Evolutionary conservation across 805 yeast species (phyloP).

Genomic region (Jamesozyma hellenica): DNA sequence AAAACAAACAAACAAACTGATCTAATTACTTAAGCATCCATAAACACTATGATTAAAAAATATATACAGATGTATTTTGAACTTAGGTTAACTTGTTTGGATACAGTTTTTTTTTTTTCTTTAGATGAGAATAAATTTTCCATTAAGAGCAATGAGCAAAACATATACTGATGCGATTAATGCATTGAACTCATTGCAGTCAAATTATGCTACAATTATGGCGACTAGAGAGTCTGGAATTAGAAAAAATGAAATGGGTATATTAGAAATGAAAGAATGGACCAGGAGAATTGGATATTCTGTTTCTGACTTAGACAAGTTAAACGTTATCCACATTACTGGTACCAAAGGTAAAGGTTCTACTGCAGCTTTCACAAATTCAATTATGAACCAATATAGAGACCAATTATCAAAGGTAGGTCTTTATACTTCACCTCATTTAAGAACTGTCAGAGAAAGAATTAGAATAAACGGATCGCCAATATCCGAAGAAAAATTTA

Average conservation of each 20-base stretch:
- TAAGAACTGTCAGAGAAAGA: conserved; percentile 86
- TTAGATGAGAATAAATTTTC: conserved; percentile 11
- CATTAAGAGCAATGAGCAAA: conserved; percentile 18
- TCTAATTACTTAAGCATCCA: too few relatives aligned
- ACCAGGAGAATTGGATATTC: conserved; percentile 56
- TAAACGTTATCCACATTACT: conserved; percentile 83
- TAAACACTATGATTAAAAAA: too few relatives aligned
- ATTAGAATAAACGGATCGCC: conserved; percentile 83
- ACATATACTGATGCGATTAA: conserved; percentile 62
- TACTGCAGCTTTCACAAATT: conserved; percentile 86
- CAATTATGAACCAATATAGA: conserved; percentile 59
- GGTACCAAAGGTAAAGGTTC: conserved; percentile 99
- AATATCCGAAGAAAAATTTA: conserved; percentile 65
- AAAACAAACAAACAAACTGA: too few relatives aligned
- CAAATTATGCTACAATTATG: conserved; percentile 84
- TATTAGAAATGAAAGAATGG: conserved; percentile 84
- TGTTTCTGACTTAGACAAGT: conserved; percentile 55
- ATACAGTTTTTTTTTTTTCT: too few relatives aligned
- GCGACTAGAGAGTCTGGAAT: conserved; percentile 65
- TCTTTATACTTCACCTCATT: conserved; percentile 91
- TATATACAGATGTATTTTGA: too few relatives aligned
- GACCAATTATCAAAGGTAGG: conserved; percentile 53
- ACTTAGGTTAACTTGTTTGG: too few relatives aligned
- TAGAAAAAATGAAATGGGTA: conserved; percentile 53
- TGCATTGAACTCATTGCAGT: conserved; percentile 77